Percentiles rank a stretch among this genome's conserved stretches.
Evolutionary conservation across 768 basidiomycete species (phyloP).

Genomic region (Calocera cornea): DNA sequence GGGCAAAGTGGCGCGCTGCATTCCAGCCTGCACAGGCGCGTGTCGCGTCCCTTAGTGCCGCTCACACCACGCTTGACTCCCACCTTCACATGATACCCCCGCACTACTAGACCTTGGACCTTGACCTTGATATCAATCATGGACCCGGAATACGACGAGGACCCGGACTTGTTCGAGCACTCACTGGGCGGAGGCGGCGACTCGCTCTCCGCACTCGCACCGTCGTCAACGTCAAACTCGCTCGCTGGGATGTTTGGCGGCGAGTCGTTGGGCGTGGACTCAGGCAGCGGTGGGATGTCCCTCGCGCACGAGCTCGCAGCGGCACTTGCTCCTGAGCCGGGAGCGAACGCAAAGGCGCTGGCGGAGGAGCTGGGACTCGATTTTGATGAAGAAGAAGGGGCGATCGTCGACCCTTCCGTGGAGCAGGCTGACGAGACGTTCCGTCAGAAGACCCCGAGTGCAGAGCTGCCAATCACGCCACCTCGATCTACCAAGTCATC

Average conservation of each 20-base stretch:
- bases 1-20: background rate
- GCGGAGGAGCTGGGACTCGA: slow-evolving; percentile 85
- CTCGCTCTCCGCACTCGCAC: background rate
- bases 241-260: background rate
- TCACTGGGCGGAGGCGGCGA: background rate
- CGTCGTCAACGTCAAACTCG: background rate
- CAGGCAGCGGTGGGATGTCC: slow-evolving; percentile 8
- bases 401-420: slow-evolving; percentile 45
- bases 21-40: background rate
- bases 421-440: background rate
- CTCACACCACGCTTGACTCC: background rate
- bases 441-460: background rate
- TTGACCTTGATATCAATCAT: background rate
- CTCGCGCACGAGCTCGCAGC: slow-evolving; percentile 79
- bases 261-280: background rate
- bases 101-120: background rate
- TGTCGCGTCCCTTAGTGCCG: background rate
- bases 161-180: background rate
- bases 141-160: background rate
- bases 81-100: background rate
- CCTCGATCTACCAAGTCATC: background rate
- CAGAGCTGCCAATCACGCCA: background rate
- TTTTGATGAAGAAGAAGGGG: slow-evolving; percentile 62
- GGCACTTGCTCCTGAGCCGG: slow-evolving; percentile 79
- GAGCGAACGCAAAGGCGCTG: slow-evolving; percentile 56